phyloP scores from a whole-genome alignment of 2,329 filamentous ascomycete species.

The Aureobasidium subglaciale region DNA sequence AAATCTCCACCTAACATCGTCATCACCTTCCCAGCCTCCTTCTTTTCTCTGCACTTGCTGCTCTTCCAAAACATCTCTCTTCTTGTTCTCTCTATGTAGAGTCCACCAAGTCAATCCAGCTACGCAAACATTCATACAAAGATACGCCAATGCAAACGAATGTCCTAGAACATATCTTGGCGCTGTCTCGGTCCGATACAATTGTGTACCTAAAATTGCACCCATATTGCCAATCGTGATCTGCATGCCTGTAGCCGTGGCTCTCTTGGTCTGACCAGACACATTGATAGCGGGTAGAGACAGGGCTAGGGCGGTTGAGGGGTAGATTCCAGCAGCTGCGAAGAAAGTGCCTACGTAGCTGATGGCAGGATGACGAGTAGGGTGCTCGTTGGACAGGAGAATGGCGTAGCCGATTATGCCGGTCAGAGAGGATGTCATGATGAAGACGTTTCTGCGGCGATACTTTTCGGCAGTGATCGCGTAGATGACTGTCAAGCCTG shows the following conservation, averaged over 20 bases:
- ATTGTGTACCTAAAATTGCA: constrained; percentile 61
- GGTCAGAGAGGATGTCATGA: constrained; percentile 39
- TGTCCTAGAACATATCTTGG: constrained; percentile 62
- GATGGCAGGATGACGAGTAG: constrained; percentile 32
- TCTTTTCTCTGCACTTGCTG: constrained; percentile 30
- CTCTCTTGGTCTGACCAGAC: constrained; percentile 62
- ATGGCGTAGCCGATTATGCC: constrained; percentile 34
- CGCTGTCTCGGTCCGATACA: constrained; percentile 55
- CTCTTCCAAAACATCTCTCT: constrained; percentile 38
- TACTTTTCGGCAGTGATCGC: constrained; percentile 55
- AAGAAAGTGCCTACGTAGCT: constrained; percentile 37
- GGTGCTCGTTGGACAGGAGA: constrained; percentile 26
- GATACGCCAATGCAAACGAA: constrained; percentile 57
- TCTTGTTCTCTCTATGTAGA: constrained; percentile 52
- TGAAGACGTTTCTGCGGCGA: constrained; percentile 54
- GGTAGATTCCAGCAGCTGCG: constrained; percentile 55
- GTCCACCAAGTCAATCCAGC: constrained; percentile 47
- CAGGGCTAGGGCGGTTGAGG: constrained; percentile 55
- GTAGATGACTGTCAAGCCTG: constrained; percentile 50
- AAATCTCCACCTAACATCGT: constrained; percentile 60
- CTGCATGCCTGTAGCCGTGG: constrained; percentile 62
- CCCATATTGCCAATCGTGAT: constrained; percentile 65
- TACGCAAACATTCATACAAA: constrained; percentile 52
- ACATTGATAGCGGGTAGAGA: constrained; percentile 69
- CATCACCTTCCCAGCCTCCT: constrained; percentile 54